A percentile compares a stretch with the other conserved stretches of the same genome.
phyloP scores from a whole-genome alignment of 164 flowering plant genomes.

The Tetracentron sinense region DNA sequence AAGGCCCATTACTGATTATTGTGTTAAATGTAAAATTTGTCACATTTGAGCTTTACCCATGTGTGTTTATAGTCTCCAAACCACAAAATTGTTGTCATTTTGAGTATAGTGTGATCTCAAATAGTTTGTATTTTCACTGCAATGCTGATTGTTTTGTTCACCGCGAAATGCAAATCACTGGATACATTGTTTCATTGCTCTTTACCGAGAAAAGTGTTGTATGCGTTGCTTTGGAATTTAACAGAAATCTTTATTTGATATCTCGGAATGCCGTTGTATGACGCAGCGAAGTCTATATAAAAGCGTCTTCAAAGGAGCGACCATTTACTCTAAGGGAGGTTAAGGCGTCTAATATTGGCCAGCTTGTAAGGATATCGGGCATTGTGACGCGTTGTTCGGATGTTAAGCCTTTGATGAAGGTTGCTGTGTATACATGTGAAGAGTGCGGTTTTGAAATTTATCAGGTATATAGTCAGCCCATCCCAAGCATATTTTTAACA shows the following conservation, averaged over 20 bases:
- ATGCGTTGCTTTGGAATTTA: no score
- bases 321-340: slow-evolving; percentile 93
- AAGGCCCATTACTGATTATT: no score
- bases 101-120: no score
- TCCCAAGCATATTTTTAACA: background rate
- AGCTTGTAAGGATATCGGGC: slow-evolving; percentile 89
- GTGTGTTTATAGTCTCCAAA: no score
- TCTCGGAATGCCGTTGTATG: background rate
- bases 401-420: slow-evolving; percentile 98
- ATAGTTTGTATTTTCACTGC: no score
- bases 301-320: slow-evolving; percentile 73
- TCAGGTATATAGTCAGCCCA: slow-evolving; percentile 55
- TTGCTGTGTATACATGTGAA: slow-evolving; percentile 97
- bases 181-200: no score
- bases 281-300: slow-evolving; percentile 86
- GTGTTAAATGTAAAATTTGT: no score
- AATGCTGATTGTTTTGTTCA: no score
- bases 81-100: no score
- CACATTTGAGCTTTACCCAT: no score
- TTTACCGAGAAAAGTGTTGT: no score
- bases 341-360: slow-evolving; percentile 89
- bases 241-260: background rate
- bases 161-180: no score
- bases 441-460: slow-evolving; percentile 98
- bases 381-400: slow-evolving; percentile 97